A percentile compares a stretch with the other conserved stretches of the same genome.
These are phyloP conservation scores for Epicoccum sorghinum DNA, from an alignment of 2,329 filamentous ascomycete genomes.

Conservation along the genomic window DNA sequence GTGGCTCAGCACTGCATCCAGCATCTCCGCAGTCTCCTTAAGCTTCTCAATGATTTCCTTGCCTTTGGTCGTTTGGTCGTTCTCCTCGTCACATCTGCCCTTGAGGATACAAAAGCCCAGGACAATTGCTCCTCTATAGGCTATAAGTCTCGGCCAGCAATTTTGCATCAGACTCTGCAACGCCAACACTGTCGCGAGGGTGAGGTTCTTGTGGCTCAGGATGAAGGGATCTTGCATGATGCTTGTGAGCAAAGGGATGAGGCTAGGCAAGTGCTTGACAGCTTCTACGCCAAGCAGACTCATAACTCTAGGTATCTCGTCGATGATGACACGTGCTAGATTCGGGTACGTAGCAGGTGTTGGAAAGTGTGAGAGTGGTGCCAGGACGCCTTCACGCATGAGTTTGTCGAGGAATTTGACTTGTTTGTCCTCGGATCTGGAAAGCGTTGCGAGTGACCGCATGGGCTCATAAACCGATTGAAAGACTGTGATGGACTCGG, in stretches of 20 bases:
- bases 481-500: constrained; percentile 71
- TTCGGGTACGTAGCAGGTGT: constrained; percentile 56
- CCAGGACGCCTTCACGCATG: constrained; percentile 51
- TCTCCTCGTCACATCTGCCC: constrained; percentile 33
- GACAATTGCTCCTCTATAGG: constrained; percentile 68
- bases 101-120: constrained; percentile 58
- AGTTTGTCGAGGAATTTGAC: constrained; percentile 52
- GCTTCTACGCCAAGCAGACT: constrained; percentile 65
- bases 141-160: constrained; percentile 71
- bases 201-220: constrained; percentile 58
- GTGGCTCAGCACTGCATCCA: constrained; percentile 30
- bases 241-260: constrained; percentile 70
- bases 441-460: constrained; percentile 56
- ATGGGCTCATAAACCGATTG: constrained; percentile 70
- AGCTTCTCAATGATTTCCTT: constrained; percentile 8
- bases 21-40: constrained; percentile 35
- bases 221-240: constrained; percentile 74
- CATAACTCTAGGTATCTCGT: constrained; percentile 58
- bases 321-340: constrained; percentile 64
- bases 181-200: constrained; percentile 60
- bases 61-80: constrained; percentile 18
- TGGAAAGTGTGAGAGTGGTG: constrained; percentile 61
- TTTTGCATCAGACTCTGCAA: constrained; percentile 65
- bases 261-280: constrained; percentile 71
- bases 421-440: constrained; percentile 6